Conservation (phyloP, 331 rosid genomes). For the Pyrus hybrid region DNA sequence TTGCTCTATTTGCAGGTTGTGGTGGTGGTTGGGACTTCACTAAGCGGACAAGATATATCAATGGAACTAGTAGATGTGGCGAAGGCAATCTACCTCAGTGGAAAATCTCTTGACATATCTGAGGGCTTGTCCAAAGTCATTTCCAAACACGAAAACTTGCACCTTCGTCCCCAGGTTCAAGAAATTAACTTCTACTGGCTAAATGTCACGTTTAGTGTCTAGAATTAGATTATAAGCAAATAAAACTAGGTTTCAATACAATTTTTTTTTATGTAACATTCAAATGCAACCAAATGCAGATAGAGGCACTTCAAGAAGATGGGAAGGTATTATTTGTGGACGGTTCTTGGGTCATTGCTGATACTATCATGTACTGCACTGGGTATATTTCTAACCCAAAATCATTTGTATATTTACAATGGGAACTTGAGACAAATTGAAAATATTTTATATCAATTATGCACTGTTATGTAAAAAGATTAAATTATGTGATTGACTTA, state of each 20-base stretch:
- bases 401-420: too few species aligned
- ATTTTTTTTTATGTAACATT: not conserved
- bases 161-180: conserved; percentile 68
- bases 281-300: conserved; percentile 34
- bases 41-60: conserved; percentile 84
- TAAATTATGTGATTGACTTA: too few species aligned
- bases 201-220: too few species aligned
- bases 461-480: too few species aligned
- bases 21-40: conserved; percentile 78
- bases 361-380: conserved; percentile 70
- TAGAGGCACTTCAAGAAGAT: conserved; percentile 68
- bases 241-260: not conserved
- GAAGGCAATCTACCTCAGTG: conserved; percentile 64
- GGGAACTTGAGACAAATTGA: too few species aligned
- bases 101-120: conserved; percentile 50
- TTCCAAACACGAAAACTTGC: conserved; percentile 50
- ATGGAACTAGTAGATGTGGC: conserved; percentile 72
- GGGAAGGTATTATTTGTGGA: conserved; percentile 64
- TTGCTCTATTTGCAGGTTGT: conserved; percentile 34
- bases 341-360: conserved; percentile 62
- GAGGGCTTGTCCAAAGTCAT: conserved; percentile 77
- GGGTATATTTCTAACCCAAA: conserved; percentile 35
- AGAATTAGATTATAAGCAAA: not conserved
- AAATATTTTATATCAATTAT: too few species aligned
- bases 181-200: too few species aligned